A percentile compares a stretch with the other conserved stretches of the same genome.
phyloP scores from a whole-genome alignment of 2,329 filamentous ascomycete species.

The Penicillium sp. region DNA sequence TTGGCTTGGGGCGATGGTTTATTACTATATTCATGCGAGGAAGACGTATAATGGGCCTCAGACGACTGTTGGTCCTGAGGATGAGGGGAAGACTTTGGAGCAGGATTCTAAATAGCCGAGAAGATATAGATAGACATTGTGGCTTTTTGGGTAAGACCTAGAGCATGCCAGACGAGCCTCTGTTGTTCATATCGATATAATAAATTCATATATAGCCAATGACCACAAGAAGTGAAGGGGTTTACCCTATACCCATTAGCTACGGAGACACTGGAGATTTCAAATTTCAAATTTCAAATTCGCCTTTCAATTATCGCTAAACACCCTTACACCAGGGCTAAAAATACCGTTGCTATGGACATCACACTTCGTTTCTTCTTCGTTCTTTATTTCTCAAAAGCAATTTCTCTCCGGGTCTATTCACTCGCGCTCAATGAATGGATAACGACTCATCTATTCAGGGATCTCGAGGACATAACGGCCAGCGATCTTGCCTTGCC shows the following conservation, averaged over 20 bases:
- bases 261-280: background rate
- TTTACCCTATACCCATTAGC: background rate
- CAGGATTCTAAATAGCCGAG: background rate
- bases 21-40: conserved; percentile 57
- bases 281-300: background rate
- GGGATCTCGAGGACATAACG: conserved; percentile 49
- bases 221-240: background rate
- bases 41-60: conserved; percentile 63
- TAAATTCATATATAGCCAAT: background rate
- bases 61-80: conserved; percentile 50
- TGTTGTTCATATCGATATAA: background rate
- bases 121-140: background rate
- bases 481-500: conserved; percentile 44
- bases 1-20: conserved; percentile 56
- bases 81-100: conserved; percentile 16
- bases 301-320: background rate
- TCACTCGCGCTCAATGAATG: background rate
- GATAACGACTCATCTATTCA: conserved; percentile 23
- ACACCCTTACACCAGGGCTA: background rate
- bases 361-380: background rate
- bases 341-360: background rate
- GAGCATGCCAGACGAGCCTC: background rate
- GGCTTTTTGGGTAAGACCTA: background rate
- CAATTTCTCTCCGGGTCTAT: background rate
- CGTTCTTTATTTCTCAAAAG: background rate